phyloP scores from a whole-genome alignment of 768 basidiomycete species.

The Gymnopilus dilepis region DNA sequence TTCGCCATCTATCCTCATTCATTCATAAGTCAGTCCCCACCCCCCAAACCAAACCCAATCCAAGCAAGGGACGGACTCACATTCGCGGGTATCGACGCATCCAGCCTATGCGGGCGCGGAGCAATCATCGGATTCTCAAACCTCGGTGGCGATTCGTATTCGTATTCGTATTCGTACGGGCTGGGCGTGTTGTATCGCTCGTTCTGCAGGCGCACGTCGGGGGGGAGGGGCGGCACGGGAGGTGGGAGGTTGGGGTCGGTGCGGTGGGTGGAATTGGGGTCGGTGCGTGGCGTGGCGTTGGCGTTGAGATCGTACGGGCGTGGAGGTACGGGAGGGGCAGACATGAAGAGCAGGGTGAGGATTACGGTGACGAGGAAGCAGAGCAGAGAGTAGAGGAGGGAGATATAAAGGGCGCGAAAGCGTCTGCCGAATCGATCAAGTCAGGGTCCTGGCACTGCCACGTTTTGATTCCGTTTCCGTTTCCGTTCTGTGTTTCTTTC shows the following conservation, averaged over 20 bases:
- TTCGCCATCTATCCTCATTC: constrained; percentile 59
- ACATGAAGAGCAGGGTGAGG: not conserved
- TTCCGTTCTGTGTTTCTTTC: too few species aligned
- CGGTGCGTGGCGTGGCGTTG: too few species aligned
- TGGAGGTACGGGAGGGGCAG: constrained; percentile 35
- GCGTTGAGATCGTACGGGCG: constrained; percentile 26
- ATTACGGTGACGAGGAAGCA: too few species aligned
- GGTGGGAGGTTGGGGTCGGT: not conserved
- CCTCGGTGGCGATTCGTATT: constrained; percentile 48
- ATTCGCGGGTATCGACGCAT: constrained; percentile 65
- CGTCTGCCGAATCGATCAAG: too few species aligned
- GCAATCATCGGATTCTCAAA: constrained; percentile 64
- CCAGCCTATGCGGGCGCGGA: constrained; percentile 67
- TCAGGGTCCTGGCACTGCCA: too few species aligned
- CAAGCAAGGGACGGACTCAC: constrained; percentile 43
- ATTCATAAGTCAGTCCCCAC: not conserved
- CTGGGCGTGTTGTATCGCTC: constrained; percentile 32
- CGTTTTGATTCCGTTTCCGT: too few species aligned
- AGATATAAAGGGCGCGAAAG: too few species aligned
- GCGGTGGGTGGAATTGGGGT: not conserved
- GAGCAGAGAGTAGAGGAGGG: too few species aligned
- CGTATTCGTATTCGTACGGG: constrained; percentile 38
- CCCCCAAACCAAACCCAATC: not conserved
- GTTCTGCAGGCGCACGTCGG: constrained; percentile 32
- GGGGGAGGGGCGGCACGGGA: not conserved